Conservation (phyloP, 169 alveolate species). For the Eimeria necatrix region DNA sequence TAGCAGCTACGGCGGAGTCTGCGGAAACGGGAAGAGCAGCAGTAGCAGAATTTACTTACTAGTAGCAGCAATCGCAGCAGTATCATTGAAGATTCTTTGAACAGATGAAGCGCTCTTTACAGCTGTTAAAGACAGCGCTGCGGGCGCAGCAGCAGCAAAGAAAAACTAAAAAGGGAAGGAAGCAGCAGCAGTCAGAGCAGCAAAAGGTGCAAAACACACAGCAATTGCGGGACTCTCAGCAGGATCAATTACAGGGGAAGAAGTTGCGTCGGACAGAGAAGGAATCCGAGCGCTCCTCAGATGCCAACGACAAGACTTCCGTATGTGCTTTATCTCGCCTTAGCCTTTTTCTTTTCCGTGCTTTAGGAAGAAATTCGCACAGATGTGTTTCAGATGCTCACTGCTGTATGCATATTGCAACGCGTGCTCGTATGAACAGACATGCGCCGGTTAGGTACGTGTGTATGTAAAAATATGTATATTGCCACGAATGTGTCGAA, state of each 20-base stretch:
- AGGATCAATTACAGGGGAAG: background rate
- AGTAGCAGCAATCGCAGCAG: constrained; percentile 13
- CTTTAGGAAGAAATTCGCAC: no score
- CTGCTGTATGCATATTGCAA: no score
- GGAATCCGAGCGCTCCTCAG: background rate
- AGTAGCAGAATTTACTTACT: background rate
- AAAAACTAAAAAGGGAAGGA: background rate
- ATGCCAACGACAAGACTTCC: no score
- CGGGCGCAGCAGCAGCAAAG: constrained; percentile 3
- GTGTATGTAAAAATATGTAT: no score
- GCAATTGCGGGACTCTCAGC: background rate
- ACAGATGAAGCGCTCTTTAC: constrained; percentile 46
- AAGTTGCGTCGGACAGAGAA: background rate
- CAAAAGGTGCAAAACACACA: background rate
- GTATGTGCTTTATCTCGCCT: no score
- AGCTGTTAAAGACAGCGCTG: constrained; percentile 54
- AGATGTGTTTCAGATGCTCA: no score
- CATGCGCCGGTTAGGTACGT: no score
- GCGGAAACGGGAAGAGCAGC: background rate
- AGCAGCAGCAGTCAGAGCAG: constrained; percentile 24
- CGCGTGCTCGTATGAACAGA: no score
- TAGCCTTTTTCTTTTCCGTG: no score
- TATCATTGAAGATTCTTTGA: background rate
- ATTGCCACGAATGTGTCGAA: no score
- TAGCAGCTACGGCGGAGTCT: background rate